A percentile compares a stretch with the other conserved stretches of the same genome.
These are phyloP conservation scores for Asterionellopsis glacialis DNA, from an alignment of 108 stramenopile genomes.

Conservation along the genomic window DNA sequence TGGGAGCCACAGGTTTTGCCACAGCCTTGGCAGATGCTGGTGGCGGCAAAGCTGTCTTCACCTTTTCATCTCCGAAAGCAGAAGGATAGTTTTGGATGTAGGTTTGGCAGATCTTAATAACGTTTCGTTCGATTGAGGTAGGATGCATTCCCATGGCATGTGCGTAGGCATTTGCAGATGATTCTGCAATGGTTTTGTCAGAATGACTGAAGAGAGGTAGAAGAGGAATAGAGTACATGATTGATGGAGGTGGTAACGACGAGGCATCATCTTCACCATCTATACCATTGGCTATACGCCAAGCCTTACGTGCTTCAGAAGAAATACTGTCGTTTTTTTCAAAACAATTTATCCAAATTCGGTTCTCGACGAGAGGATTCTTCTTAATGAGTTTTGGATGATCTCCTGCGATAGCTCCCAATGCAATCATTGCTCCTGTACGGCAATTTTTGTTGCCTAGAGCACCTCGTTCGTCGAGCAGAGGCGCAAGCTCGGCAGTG, in stretches of 20 bases:
- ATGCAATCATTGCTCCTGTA: conserved; percentile 67
- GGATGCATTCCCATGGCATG: conserved; percentile 62
- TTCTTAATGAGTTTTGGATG: conserved; percentile 60
- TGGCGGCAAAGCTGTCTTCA: conserved; percentile 5
- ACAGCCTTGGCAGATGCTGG: conserved; percentile 22
- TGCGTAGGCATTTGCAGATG: conserved; percentile 68
- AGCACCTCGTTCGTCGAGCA: conserved; percentile 76
- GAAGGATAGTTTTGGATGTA: conserved; percentile 71
- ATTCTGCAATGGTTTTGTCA: conserved; percentile 51
- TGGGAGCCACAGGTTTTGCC: conserved; percentile 17
- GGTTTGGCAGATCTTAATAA: conserved; percentile 58
- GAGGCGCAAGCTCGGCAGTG: conserved; percentile 68
- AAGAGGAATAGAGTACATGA: conserved; percentile 75
- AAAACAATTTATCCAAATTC: conserved; percentile 84
- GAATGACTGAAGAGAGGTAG: conserved; percentile 64
- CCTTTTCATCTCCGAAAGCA: conserved; percentile 26
- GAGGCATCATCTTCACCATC: conserved; percentile 19
- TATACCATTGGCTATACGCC: conserved; percentile 41
- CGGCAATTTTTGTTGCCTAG: conserved; percentile 65
- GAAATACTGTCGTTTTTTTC: conserved; percentile 53
- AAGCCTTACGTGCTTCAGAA: conserved; percentile 60
- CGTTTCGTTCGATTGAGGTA: conserved; percentile 48
- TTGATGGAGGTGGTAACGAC: conserved; percentile 56
- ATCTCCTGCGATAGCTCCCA: conserved; percentile 49
- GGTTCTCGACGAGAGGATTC: conserved; percentile 81